Conservation (phyloP, 139 green algal species). For the Chlorella sp. region DNA sequence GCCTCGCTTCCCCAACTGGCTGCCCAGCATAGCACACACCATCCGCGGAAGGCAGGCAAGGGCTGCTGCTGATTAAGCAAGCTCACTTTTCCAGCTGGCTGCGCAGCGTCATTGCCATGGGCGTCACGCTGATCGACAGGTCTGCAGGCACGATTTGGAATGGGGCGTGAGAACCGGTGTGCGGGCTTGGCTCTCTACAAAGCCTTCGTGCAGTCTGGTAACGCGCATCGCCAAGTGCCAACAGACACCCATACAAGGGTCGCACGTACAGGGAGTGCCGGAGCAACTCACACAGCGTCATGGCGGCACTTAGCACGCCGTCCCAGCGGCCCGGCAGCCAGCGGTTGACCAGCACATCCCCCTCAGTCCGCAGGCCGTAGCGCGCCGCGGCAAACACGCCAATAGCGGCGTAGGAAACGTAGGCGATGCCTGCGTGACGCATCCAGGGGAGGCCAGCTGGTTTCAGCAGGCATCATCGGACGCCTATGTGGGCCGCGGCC, state of each 20-base stretch:
- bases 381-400: conserved; percentile 60
- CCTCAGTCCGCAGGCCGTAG: conserved; percentile 50
- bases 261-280: too few species aligned
- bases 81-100: conserved; percentile 35
- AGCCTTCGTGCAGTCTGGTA: too few species aligned
- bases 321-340: conserved; percentile 52
- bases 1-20: background rate
- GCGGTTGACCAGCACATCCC: conserved; percentile 59
- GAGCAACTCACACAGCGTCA: conserved; percentile 56
- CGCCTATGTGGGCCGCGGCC: background rate
- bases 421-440: conserved; percentile 30
- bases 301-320: conserved; percentile 40
- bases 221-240: too few species aligned
- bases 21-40: background rate
- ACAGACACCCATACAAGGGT: too few species aligned
- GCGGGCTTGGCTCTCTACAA: too few species aligned
- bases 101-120: conserved; percentile 49
- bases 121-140: conserved; percentile 35
- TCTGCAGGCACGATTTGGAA: too few species aligned
- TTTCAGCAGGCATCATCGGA: background rate
- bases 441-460: background rate
- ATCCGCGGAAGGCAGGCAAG: background rate
- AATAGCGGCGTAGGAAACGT: conserved; percentile 44
- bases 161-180: too few species aligned
- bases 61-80: background rate